Evolutionary conservation across 2,329 filamentous ascomycete genomes (phyloP), one percentile per base, ranked within the genome.

Genomic region (Ophiostoma triangulosporum): DNA sequence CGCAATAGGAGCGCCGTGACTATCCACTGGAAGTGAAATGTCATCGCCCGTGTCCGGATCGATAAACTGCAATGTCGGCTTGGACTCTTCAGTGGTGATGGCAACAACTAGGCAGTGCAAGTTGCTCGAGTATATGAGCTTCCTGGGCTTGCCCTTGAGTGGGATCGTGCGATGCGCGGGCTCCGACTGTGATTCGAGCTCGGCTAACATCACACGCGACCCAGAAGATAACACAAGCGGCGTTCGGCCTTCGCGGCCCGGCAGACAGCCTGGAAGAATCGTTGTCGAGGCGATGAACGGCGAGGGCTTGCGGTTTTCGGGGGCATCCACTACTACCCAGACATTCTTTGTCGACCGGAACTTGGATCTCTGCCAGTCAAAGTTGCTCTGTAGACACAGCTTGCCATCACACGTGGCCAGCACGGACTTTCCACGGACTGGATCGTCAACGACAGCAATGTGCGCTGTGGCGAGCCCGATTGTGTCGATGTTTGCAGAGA

Each of bases 101-200:
- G 73, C 76, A n/a, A 78, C 75, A 36, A 83, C 64, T 27, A 78
- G 69, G 57, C 70, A 77, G 36, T 74, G 69, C 48, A 80, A 70
- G 7, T 65, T 65, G 33, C 72, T 68, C 1, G 77, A 82, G 60
- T 78, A 81, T 4, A 83, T 63, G 1, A 83, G 60, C 40, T 75
- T 73, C 12, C 65, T 66, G 2, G 77, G 77, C 1, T 73, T 73
- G 8, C 74, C 74, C 1, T 66, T 60, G 1, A 80, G 60, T 0
- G 67, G 64, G 3, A 81, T 67, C 22, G 66, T 69, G 29, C 78
- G 70, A 35, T 75, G 74, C 4, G 80, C 72, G 3, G 72, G 68
- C 5, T 70, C 70, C 12, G 68, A 60, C 27, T 68, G 65, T 6
- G 65, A 61, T 53, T 74, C 70, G 45, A 83, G 62, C 46, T 79